Base-by-base conservation (phyloP, 2,329 filamentous ascomycete genomes). In the Sclerotinia glacialis region DNA sequence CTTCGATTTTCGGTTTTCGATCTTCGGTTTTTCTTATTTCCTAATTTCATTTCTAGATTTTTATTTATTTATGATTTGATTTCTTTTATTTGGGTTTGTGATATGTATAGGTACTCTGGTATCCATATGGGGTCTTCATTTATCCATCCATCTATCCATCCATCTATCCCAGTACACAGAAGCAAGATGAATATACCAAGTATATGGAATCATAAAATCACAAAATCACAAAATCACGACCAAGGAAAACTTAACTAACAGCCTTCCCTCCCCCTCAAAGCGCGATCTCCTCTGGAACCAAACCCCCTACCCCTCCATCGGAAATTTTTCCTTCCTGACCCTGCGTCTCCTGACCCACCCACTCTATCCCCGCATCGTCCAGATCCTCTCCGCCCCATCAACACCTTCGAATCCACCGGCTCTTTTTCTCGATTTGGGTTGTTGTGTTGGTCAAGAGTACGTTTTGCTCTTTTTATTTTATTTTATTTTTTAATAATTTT, bases 371-470 rank as follows among this genome's bases (percentile, higher is more conserved):
- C 63, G 63, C 44, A 65, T 65, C 34, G 18, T 65, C 23, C n/a
- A 58, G 23, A 65, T 46, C 6, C 54, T 65, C 23, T 65, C 63
- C 23, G 42, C 63, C 2, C 63, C 63, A 9, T 34, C 54, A 16
- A 26, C 44, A 4, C 47, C 46, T 18, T 26, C 28, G 28, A 50
- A 16, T 52, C 44, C 63, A 37, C 67, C 68, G 14, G 28, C 56
- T 1, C 61, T 46, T 3, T 69, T 79, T 8, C 74, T 80, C 21
- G 79, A 80, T 67, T 69, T 80, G 1, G 78, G 78, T 18, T 79
- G 78, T 58, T 78, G 77, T 67, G 74, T 80, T 34, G 78, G 76
- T 0, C 77, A 79, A 67, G 78, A 80, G 64, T 66, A 66, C 14
- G 55, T 53, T 21, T 21, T 8, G 14, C 6, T 5, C 14, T 26